A percentile compares a stretch with the other conserved stretches of the same genome.
Conservation (phyloP, 208 protist genomes). For the Blechomonas ayalai region DNA sequence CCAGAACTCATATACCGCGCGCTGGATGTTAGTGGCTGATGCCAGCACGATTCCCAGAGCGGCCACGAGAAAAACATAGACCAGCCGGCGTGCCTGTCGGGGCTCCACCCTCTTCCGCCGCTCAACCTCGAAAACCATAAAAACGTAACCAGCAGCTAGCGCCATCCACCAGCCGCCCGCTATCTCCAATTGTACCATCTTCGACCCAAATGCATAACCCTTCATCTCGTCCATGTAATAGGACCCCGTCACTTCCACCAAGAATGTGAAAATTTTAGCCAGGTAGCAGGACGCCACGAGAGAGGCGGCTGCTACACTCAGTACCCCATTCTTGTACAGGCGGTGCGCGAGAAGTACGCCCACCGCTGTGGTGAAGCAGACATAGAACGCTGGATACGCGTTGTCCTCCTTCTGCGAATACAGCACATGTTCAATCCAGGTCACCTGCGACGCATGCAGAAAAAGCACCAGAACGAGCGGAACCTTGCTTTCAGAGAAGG, state of each 20-base stretch:
- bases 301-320: slow-evolving; percentile 30
- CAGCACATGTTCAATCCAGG: slow-evolving; percentile 79
- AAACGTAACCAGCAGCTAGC: slow-evolving; percentile 40
- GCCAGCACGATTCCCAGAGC: slow-evolving; percentile 23
- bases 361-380: slow-evolving; percentile 51
- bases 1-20: slow-evolving; percentile 70
- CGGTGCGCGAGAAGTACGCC: slow-evolving; percentile 44
- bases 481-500: slow-evolving; percentile 53
- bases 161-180: slow-evolving; percentile 44
- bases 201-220: background rate
- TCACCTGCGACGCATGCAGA: slow-evolving; percentile 57
- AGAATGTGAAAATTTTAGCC: slow-evolving; percentile 70
- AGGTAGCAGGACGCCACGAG: slow-evolving; percentile 64
- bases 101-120: slow-evolving; percentile 23
- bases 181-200: slow-evolving; percentile 15
- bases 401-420: slow-evolving; percentile 79
- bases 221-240: slow-evolving; percentile 46
- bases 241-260: slow-evolving; percentile 64
- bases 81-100: slow-evolving; percentile 16
- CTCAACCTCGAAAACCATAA: slow-evolving; percentile 46
- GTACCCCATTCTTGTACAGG: slow-evolving; percentile 55
- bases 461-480: slow-evolving; percentile 46
- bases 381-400: slow-evolving; percentile 66
- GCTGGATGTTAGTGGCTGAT: slow-evolving; percentile 74
- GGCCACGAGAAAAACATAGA: slow-evolving; percentile 24